phyloP scores from a whole-genome alignment of 2,329 filamentous ascomycete species.

The Penicillium freii region DNA sequence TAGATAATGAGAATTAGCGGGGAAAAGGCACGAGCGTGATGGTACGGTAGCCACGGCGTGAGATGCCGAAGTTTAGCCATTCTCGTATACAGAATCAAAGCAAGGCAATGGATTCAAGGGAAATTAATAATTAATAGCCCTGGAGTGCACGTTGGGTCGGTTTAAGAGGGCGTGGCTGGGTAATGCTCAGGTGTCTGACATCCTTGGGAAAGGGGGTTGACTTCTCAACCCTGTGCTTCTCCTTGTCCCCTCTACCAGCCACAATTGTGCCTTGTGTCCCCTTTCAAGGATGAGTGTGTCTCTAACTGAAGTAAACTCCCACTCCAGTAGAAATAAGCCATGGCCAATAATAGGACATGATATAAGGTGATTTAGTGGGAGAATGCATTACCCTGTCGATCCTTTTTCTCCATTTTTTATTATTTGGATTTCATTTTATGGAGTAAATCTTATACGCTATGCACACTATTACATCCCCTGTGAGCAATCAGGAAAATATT shows the following conservation, averaged over 20 bases:
- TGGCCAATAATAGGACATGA: not conserved
- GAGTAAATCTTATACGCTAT: not conserved
- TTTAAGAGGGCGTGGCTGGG: not conserved
- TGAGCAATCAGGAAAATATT: not conserved
- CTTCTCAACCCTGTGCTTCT: not conserved
- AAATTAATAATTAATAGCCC: too few relatives aligned
- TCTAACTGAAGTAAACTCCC: not conserved
- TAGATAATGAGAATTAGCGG: not conserved
- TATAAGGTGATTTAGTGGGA: not conserved
- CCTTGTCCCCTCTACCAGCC: not conserved
- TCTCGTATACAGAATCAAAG: not conserved
- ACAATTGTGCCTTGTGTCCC: constrained; percentile 1
- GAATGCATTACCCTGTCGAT: constrained; percentile 7
- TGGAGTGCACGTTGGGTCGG: not conserved
- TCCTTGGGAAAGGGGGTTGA: not conserved
- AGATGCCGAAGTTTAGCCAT: not conserved
- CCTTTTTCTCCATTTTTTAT: constrained; percentile 1
- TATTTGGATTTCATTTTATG: not conserved
- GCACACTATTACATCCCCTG: constrained; percentile 4
- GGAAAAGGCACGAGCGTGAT: not conserved
- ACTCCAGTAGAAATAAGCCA: not conserved
- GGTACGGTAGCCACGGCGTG: not conserved
- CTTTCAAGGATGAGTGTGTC: not conserved
- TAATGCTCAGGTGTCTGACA: not conserved
- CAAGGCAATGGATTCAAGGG: not conserved